These are phyloP conservation scores for Neurospora sp. DNA, from an alignment of 495 filamentous ascomycete genomes.

Conservation along the genomic window DNA sequence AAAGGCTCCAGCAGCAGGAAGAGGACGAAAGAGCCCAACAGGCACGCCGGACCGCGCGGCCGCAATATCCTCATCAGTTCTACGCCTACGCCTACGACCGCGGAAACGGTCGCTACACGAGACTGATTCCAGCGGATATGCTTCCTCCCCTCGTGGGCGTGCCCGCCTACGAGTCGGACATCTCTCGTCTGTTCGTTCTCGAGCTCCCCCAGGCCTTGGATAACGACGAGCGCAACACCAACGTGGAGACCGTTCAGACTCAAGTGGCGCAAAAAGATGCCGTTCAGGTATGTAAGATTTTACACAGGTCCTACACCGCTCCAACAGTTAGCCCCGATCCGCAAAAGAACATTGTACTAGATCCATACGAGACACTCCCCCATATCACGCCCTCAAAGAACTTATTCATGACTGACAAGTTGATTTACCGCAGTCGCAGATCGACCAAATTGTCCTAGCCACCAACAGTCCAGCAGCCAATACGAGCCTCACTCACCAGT, in stretches of 20 bases:
- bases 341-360: too few species aligned
- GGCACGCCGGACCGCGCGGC: neutral
- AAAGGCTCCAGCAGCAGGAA: neutral
- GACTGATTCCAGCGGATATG: conserved; percentile 57
- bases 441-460: conserved; percentile 7
- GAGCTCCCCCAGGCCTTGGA: conserved; percentile 26
- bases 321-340: neutral
- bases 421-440: conserved; percentile 6
- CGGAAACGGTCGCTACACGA: conserved; percentile 46
- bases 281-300: neutral
- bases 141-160: conserved; percentile 36
- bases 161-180: conserved; percentile 19
- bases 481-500: neutral
- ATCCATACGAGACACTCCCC: neutral
- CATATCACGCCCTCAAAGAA: neutral
- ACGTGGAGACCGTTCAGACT: conserved; percentile 13
- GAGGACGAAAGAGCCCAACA: neutral
- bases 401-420: neutral
- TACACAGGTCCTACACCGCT: neutral
- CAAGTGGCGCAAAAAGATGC: neutral
- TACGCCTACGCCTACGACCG: conserved; percentile 46
- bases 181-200: conserved; percentile 30
- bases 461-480: neutral
- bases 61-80: neutral
- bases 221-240: conserved; percentile 23